phyloP scores from a whole-genome alignment of 495 filamentous ascomycete genomes.

The Aspergillus nanangensis region DNA sequence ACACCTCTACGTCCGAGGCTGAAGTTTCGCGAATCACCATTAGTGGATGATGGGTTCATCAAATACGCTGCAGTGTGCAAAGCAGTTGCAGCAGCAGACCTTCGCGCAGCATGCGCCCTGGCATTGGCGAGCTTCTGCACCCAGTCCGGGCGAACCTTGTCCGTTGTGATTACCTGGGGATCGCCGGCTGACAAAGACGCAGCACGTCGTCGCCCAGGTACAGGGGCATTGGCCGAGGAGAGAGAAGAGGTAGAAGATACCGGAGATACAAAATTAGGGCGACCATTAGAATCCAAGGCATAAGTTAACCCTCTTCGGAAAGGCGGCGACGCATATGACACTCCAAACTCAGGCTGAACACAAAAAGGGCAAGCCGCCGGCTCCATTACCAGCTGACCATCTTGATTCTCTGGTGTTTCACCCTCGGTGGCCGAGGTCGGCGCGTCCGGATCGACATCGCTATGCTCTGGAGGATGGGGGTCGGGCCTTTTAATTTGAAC shows the following conservation, averaged over 20 bases:
- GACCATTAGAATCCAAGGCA: constrained; percentile 39
- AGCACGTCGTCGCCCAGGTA: constrained; percentile 56
- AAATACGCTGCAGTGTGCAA: constrained; percentile 93
- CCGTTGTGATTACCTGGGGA: constrained; percentile 82
- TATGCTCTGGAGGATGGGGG: constrained; percentile 89
- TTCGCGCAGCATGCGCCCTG: constrained; percentile 73
- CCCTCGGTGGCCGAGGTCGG: constrained; percentile 31
- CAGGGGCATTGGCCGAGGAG: constrained; percentile 29
- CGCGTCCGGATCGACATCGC: constrained; percentile 48
- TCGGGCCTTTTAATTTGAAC: constrained; percentile 98
- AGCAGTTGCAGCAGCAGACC: constrained; percentile 90
- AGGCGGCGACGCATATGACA: constrained; percentile 83
- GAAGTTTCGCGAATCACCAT: constrained; percentile 44
- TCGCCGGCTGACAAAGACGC: constrained; percentile 79
- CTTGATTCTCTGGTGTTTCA: constrained; percentile 37
- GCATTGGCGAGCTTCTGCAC: constrained; percentile 82
- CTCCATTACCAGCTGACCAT: constrained; percentile 77
- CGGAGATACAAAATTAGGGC: constrained; percentile 57
- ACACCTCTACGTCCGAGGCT: constrained; percentile 45
- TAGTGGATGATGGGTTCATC: constrained; percentile 62
- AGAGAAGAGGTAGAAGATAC: constrained; percentile 61
- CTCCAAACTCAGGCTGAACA: constrained; percentile 88
- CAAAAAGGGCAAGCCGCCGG: constrained; percentile 95
- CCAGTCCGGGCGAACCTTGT: constrained; percentile 92
- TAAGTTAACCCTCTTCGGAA: constrained; percentile 84